Percentiles rank a stretch among this genome's conserved stretches.
Conservation (phyloP, 108 stramenopile species). For the Nannochloropsis salina region DNA sequence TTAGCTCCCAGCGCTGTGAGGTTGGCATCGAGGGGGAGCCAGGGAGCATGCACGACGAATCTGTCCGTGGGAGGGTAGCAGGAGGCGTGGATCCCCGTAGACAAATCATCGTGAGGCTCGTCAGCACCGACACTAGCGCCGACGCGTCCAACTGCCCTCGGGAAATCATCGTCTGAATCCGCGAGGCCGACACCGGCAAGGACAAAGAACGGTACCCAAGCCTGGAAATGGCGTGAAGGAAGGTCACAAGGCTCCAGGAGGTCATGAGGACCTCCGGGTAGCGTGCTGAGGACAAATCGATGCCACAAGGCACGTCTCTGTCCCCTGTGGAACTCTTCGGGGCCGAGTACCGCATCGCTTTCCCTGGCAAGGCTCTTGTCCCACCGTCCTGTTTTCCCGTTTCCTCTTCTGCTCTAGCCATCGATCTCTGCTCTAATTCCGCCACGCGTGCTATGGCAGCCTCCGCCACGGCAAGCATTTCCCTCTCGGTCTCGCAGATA, state of each 20-base stretch:
- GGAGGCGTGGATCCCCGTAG: neutral
- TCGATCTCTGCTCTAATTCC: neutral
- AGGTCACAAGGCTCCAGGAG: neutral
- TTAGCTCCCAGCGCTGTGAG: too few species aligned
- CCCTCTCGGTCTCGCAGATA: neutral
- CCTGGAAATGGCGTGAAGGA: slow-evolving; percentile 7
- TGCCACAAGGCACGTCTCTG: too few species aligned
- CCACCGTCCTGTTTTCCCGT: neutral
- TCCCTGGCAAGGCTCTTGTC: too few species aligned
- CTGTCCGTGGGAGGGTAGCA: too few species aligned
- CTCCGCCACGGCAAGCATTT: neutral
- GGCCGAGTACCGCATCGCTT: too few species aligned
- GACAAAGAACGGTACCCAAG: neutral
- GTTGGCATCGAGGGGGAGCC: too few species aligned
- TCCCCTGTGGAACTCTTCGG: too few species aligned
- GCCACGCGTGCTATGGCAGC: neutral
- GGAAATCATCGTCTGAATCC: neutral
- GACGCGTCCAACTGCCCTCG: neutral
- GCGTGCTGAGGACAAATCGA: too few species aligned
- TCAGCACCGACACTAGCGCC: neutral
- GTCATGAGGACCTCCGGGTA: neutral
- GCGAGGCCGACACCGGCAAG: neutral
- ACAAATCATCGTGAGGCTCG: neutral
- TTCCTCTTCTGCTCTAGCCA: neutral
- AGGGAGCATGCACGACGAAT: too few species aligned